Evolutionary conservation across 23 red algal species (phyloP).

Genomic region (Gracilaria domingensis): DNA sequence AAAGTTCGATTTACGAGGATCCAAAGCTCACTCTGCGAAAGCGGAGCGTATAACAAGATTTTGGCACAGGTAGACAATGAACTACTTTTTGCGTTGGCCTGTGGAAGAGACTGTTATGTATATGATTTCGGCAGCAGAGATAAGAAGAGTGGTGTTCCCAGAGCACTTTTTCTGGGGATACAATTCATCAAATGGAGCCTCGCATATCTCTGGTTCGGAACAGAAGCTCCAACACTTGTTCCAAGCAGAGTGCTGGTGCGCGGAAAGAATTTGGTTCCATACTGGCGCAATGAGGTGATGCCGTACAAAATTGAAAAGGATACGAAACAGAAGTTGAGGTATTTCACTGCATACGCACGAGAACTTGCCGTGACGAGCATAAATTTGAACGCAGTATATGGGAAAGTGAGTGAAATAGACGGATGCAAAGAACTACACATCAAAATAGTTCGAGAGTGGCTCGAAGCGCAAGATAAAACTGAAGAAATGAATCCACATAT

Average conservation of each 20-base stretch:
- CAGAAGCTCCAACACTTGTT: constrained; percentile 27
- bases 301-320: constrained; percentile 60
- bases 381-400: constrained; percentile 54
- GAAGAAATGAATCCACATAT: neutral
- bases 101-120: constrained; percentile 53
- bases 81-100: constrained; percentile 52
- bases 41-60: constrained; percentile 43
- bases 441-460: constrained; percentile 50
- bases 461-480: neutral
- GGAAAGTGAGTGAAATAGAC: constrained; percentile 44
- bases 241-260: constrained; percentile 54
- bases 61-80: constrained; percentile 47
- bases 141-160: constrained; percentile 39
- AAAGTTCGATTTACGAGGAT: constrained; percentile 58
- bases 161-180: constrained; percentile 57
- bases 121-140: constrained; percentile 70
- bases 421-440: constrained; percentile 53
- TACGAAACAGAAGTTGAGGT: constrained; percentile 66
- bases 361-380: constrained; percentile 34
- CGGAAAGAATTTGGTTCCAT: constrained; percentile 64
- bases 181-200: constrained; percentile 65
- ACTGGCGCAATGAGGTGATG: constrained; percentile 53
- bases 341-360: constrained; percentile 57
- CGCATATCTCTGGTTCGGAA: constrained; percentile 67
- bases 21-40: constrained; percentile 45